A percentile compares a stretch with the other conserved stretches of the same genome.
These are phyloP conservation scores for Drechmeria coniospora DNA, from an alignment of 2,329 filamentous ascomycete genomes.

Conservation along the genomic window DNA sequence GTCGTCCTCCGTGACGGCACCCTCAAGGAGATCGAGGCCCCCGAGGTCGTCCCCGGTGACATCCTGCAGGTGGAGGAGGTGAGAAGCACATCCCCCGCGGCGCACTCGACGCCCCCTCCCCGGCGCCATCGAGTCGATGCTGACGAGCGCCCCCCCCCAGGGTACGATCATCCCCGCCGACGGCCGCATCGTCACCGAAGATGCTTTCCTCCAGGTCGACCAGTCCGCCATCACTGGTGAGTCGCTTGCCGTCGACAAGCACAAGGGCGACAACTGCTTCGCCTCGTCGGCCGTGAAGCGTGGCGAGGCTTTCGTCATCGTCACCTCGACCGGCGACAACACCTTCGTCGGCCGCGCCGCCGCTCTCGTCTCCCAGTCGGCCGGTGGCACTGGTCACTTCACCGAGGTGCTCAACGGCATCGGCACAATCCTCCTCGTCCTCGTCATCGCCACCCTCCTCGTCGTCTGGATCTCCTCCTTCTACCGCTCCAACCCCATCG, in stretches of 20 bases:
- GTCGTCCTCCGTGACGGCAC: slow-evolving; percentile 67
- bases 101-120: neutral
- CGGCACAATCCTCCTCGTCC: slow-evolving; percentile 60
- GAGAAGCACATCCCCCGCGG: slow-evolving; percentile 3
- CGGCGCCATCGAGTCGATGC: neutral
- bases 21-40: slow-evolving; percentile 65
- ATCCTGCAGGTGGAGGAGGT: slow-evolving; percentile 73
- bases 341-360: slow-evolving; percentile 84
- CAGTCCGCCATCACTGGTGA: slow-evolving; percentile 87
- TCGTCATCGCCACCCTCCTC: slow-evolving; percentile 68
- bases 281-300: slow-evolving; percentile 82
- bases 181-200: slow-evolving; percentile 69
- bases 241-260: slow-evolving; percentile 82
- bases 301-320: slow-evolving; percentile 70
- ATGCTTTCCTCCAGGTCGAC: slow-evolving; percentile 77
- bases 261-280: slow-evolving; percentile 66
- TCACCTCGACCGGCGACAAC: slow-evolving; percentile 74
- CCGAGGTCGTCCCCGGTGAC: slow-evolving; percentile 77
- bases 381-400: slow-evolving; percentile 66
- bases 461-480: slow-evolving; percentile 77
- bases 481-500: slow-evolving; percentile 72
- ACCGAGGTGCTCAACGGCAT: slow-evolving; percentile 83
- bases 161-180: slow-evolving; percentile 86
- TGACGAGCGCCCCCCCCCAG: slow-evolving; percentile 10
- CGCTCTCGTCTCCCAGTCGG: slow-evolving; percentile 66